These are phyloP conservation scores for Leptomonas pyrrhocoris DNA, from an alignment of 208 protist species.

Conservation along the genomic window DNA sequence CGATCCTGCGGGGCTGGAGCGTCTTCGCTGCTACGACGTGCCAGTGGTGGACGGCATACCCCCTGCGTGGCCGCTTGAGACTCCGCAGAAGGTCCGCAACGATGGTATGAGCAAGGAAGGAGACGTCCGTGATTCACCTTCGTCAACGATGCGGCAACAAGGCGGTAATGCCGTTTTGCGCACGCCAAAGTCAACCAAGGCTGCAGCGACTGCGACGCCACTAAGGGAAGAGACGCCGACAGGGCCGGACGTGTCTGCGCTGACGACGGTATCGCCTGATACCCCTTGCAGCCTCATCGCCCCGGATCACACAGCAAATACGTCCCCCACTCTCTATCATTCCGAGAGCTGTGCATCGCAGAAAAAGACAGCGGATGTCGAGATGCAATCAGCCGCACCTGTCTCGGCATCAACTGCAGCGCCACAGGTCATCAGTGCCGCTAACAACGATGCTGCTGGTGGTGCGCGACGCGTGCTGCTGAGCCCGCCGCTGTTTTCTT, in stretches of 20 bases:
- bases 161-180: not conserved
- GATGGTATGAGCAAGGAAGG: not conserved
- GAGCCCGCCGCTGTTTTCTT: conserved; percentile 3
- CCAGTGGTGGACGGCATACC: conserved; percentile 29
- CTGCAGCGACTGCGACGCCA: not conserved
- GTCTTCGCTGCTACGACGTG: conserved; percentile 23
- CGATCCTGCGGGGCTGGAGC: conserved; percentile 20
- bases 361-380: too few species aligned
- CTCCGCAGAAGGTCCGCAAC: not conserved
- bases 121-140: not conserved
- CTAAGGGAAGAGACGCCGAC: conserved; percentile 14
- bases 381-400: not conserved
- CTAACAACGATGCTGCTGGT: not conserved
- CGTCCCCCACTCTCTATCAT: not conserved
- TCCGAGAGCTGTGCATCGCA: not conserved
- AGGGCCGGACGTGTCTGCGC: conserved; percentile 11
- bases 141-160: not conserved
- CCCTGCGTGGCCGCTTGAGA: conserved; percentile 17
- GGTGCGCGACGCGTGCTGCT: conserved; percentile 2
- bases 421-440: not conserved
- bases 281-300: conserved; percentile 15
- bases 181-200: not conserved
- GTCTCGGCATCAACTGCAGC: not conserved
- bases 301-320: not conserved
- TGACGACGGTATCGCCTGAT: conserved; percentile 22